Evolutionary conservation across 2,329 filamentous ascomycete species (phyloP).

Genomic region (Chaetomiaceae sp.): DNA sequence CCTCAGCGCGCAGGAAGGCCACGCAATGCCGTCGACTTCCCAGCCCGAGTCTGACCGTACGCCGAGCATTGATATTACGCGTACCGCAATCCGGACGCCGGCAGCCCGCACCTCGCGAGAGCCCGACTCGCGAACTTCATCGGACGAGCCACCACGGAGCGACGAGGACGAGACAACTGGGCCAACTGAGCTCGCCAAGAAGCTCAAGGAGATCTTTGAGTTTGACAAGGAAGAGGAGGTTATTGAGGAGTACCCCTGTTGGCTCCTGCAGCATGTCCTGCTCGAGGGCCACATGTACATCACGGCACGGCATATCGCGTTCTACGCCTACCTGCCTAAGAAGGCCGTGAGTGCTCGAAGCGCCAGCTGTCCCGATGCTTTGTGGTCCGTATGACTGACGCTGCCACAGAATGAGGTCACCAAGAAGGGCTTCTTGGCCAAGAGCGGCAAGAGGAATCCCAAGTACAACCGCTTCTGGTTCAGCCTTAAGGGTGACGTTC

Average conservation of each 20-base stretch:
- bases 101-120: constrained; percentile 63
- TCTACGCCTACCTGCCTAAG: constrained; percentile 94
- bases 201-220: constrained; percentile 77
- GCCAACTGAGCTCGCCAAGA: constrained; percentile 58
- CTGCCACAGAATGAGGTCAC: constrained; percentile 56
- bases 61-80: constrained; percentile 27
- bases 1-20: constrained; percentile 24
- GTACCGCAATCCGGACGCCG: constrained; percentile 54
- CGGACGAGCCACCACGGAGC: constrained; percentile 33
- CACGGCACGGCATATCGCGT: constrained; percentile 87
- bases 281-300: constrained; percentile 96
- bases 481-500: constrained; percentile 79
- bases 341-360: constrained; percentile 58
- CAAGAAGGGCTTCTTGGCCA: constrained; percentile 84
- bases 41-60: constrained; percentile 12
- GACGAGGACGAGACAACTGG: constrained; percentile 33
- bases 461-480: constrained; percentile 93
- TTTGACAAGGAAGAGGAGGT: constrained; percentile 80
- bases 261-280: constrained; percentile 83
- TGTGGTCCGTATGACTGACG: constrained; percentile 1
- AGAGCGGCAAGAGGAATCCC: constrained; percentile 81
- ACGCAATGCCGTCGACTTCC: constrained; percentile 20
- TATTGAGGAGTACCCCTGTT: constrained; percentile 88
- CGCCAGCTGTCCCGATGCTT: background rate
- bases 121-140: constrained; percentile 53